These are phyloP conservation scores for Collybiopsis confluens DNA, from an alignment of 768 basidiomycete species.

Conservation along the genomic window DNA sequence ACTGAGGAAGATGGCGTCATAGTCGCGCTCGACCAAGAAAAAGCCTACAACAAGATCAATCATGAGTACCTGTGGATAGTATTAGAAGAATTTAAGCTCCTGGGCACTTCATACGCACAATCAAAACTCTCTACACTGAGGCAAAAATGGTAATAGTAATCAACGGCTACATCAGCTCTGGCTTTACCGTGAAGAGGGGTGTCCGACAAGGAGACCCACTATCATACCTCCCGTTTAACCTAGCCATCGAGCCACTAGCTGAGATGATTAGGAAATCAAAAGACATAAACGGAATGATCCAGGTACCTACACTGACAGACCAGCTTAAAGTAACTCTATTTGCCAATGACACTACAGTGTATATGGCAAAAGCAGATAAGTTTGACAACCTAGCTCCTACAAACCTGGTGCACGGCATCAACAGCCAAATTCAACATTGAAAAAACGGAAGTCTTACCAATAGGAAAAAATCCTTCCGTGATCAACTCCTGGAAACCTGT, in stretches of 20 bases:
- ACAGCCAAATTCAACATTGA: slow-evolving; percentile 36
- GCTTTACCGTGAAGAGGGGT: slow-evolving; percentile 19
- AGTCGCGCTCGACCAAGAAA: background rate
- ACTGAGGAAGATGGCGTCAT: slow-evolving; percentile 15
- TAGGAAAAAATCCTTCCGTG: background rate
- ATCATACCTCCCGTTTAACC: slow-evolving; percentile 33
- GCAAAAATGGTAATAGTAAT: slow-evolving; percentile 17
- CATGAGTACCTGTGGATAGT: slow-evolving; percentile 16
- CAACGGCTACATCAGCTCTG: slow-evolving; percentile 16
- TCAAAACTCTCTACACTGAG: slow-evolving; percentile 18
- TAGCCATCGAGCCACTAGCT: slow-evolving; percentile 37
- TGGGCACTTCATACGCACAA: slow-evolving; percentile 11
- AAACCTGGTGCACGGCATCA: slow-evolving; percentile 35
- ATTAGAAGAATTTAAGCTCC: slow-evolving; percentile 9
- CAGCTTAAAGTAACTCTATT: slow-evolving; percentile 29
- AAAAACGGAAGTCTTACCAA: slow-evolving; percentile 33
- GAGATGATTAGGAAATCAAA: slow-evolving; percentile 22
- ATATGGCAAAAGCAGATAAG: slow-evolving; percentile 24
- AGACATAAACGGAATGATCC: slow-evolving; percentile 21
- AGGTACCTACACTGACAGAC: slow-evolving; percentile 14
- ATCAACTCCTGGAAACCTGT: background rate
- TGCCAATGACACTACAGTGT: slow-evolving; percentile 37
- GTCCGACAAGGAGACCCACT: slow-evolving; percentile 33
- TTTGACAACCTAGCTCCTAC: slow-evolving; percentile 25
- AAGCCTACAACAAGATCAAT: slow-evolving; percentile 3